Evolutionary conservation across 805 yeast species (phyloP), one percentile per base, ranked within the genome.

Genomic region (Sungouiozyma ichnusensis): DNA sequence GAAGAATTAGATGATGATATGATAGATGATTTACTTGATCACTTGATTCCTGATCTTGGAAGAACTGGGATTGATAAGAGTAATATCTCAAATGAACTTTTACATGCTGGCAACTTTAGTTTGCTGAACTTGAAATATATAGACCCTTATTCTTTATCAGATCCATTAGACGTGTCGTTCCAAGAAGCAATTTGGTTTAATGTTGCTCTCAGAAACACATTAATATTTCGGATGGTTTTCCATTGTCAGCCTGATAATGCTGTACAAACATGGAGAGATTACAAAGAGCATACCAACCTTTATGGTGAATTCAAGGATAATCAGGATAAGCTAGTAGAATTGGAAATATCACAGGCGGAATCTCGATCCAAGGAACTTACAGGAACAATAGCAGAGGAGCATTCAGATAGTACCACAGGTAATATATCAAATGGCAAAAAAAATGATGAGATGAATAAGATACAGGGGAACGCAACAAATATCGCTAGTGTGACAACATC

Each of bases 181-280:
- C 85, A 77, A 54, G 88, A 84, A 51, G 96, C 86, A 51, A 59
- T 80, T 6, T 90, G 96, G 96, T 74, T 71, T 57, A 80, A 80
- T 4, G 77, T 76, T 53, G 97, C 98, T 0, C 67, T 81, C 41
- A 72, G 88, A 52, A 92, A 92, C 55, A 86, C 97, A 0, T 70
- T 75, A 45, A 66, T 94, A 1, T 92, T 75, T 65, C 71, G 96
- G 46, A 69, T 81, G 60, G 84, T 92, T 1, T 92, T 92, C 72
- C 88, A 88, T 49, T 78, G 85, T 47, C 98, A 94, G 57, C 99
- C 99, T 0, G 98, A 92, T 62, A 86, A 90, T 58, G 69, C 76
- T 5, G 97, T 90, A n/a, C 71, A 71, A 18, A 74, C 87, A 0
- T 92, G 99, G 99, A 74, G 74, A 43, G 95, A 86, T 43, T 92